Conservation (phyloP, 306 rosid genomes). For the Prunus padus region DNA sequence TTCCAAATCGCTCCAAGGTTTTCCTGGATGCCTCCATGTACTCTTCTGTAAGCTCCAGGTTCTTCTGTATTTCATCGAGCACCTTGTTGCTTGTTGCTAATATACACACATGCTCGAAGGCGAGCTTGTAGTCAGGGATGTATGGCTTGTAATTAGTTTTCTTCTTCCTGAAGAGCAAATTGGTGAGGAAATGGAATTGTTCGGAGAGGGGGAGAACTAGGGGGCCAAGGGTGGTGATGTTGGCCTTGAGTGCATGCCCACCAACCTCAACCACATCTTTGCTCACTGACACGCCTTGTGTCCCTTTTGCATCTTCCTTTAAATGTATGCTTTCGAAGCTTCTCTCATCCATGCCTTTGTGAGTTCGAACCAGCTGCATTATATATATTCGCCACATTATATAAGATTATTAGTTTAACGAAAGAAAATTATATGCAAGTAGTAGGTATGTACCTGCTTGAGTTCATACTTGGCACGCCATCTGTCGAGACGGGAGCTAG, state of each 20-base stretch:
- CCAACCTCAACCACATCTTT: constrained; percentile 50
- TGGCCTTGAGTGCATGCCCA: constrained; percentile 35
- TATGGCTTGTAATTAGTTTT: background rate
- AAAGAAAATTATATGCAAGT: too few relatives aligned
- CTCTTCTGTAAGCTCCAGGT: constrained; percentile 46
- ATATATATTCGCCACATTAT: too few relatives aligned
- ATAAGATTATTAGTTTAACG: too few relatives aligned
- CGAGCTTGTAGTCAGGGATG: constrained; percentile 3
- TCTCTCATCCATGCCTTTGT: constrained; percentile 50
- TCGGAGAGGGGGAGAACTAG: background rate
- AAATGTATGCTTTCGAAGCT: constrained; percentile 49
- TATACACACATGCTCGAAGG: constrained; percentile 34
- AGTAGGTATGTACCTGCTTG: constrained; percentile 39
- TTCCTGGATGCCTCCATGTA: constrained; percentile 66
- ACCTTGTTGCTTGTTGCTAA: constrained; percentile 57
- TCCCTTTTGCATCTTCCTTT: constrained; percentile 53
- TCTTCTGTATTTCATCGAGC: constrained; percentile 54
- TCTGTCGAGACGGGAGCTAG: constrained; percentile 42
- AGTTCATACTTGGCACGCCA: constrained; percentile 72
- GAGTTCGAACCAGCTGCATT: constrained; percentile 56
- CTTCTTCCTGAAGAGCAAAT: background rate
- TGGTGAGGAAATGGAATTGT: constrained; percentile 1
- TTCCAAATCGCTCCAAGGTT: constrained; percentile 67
- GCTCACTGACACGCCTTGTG: constrained; percentile 43
- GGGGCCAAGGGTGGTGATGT: constrained; percentile 6